These are phyloP conservation scores for Trichoderma harzianum DNA, from an alignment of 2,329 filamentous ascomycete genomes.

Conservation along the genomic window DNA sequence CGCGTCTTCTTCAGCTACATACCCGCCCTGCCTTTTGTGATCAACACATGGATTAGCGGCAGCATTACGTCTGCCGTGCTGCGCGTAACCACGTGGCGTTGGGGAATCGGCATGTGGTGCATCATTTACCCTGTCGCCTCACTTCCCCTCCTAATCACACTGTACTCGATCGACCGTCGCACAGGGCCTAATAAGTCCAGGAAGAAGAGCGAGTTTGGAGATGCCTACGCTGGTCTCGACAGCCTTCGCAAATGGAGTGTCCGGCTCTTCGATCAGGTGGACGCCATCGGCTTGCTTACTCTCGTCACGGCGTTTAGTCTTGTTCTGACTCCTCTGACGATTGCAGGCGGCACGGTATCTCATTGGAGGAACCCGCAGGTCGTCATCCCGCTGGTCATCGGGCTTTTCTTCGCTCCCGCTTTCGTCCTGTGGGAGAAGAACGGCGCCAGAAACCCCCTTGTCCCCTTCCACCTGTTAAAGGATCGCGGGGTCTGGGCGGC, in stretches of 20 bases:
- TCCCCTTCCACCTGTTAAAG: conserved; percentile 55
- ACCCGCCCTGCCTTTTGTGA: conserved; percentile 55
- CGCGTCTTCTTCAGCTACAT: conserved; percentile 61
- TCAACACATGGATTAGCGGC: conserved; percentile 63
- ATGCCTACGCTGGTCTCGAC: background rate
- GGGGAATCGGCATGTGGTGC: conserved; percentile 63
- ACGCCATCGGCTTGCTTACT: conserved; percentile 46
- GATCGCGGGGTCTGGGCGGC: conserved; percentile 61
- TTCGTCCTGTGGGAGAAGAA: conserved; percentile 54
- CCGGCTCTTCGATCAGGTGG: conserved; percentile 56
- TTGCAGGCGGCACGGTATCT: conserved; percentile 47
- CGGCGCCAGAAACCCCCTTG: conserved; percentile 47
- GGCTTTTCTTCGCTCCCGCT: conserved; percentile 44
- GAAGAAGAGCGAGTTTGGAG: background rate
- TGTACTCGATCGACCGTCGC: conserved; percentile 34
- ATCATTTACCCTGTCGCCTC: conserved; percentile 58
- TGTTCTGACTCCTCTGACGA: conserved; percentile 50
- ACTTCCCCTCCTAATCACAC: conserved; percentile 49
- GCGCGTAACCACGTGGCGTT: conserved; percentile 51
- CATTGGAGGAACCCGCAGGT: conserved; percentile 52
- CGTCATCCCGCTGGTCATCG: conserved; percentile 49
- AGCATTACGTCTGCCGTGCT: conserved; percentile 52
- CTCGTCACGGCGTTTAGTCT: conserved; percentile 46
- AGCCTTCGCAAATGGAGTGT: conserved; percentile 32
- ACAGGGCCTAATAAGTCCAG: background rate